Conservation (phyloP, 1,284 basidiomycete genomes). For the Trichosporon faecale region DNA sequence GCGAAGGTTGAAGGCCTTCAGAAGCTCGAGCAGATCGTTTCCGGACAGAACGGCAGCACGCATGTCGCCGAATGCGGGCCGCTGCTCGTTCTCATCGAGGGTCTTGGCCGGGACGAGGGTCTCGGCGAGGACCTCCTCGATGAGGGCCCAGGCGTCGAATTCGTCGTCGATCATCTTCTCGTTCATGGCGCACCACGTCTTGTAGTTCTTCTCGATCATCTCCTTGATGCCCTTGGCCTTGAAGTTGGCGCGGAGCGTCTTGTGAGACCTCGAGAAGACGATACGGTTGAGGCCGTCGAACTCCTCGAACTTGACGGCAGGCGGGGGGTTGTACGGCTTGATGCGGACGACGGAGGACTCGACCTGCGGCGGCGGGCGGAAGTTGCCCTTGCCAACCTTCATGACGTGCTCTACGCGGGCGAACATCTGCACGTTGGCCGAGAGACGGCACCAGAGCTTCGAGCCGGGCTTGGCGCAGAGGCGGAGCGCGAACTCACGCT, state of each 20-base stretch:
- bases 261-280: conserved; percentile 85
- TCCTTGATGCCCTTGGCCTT: conserved; percentile 90
- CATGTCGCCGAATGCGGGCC: conserved; percentile 61
- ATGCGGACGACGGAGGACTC: conserved; percentile 90
- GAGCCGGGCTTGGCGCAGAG: conserved; percentile 83
- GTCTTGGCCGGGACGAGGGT: conserved; percentile 26
- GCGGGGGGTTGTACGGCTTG: conserved; percentile 89
- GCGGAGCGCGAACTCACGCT: conserved; percentile 93
- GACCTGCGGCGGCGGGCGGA: conserved; percentile 92
- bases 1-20: conserved; percentile 75
- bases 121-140: conserved; percentile 72
- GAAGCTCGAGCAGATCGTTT: conserved; percentile 73
- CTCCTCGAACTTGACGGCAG: conserved; percentile 92
- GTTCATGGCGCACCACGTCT: conserved; percentile 86
- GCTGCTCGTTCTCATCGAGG: conserved; percentile 24
- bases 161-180: conserved; percentile 71
- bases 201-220: conserved; percentile 90
- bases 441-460: conserved; percentile 87
- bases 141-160: conserved; percentile 66
- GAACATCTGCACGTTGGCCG: conserved; percentile 94
- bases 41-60: conserved; percentile 81
- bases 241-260: conserved; percentile 81
- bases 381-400: conserved; percentile 94
- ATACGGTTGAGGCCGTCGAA: conserved; percentile 94
- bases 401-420: conserved; percentile 94